Evolutionary conservation across 805 yeast species (phyloP).

Genomic region (Metschnikowia lunata): DNA sequence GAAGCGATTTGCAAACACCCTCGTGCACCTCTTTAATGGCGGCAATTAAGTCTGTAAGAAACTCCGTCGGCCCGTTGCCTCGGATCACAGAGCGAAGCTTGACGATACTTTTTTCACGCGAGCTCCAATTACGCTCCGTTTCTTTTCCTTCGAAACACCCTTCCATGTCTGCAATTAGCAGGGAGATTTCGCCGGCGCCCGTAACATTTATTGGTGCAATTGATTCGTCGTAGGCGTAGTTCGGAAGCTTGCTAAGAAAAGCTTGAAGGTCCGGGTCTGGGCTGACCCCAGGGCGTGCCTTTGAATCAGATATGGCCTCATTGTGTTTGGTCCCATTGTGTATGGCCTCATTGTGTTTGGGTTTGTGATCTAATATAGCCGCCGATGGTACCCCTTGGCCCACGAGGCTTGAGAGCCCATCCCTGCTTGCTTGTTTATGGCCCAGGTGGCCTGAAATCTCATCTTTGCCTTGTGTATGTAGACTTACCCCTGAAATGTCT

Average conservation of each 20-base stretch:
- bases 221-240: slow-evolving; percentile 38
- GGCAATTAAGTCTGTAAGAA: slow-evolving; percentile 34
- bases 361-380: not conserved
- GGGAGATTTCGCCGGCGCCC: slow-evolving; percentile 20
- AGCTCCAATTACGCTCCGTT: slow-evolving; percentile 83
- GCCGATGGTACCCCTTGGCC: not conserved
- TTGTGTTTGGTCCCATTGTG: not conserved
- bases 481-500: not conserved
- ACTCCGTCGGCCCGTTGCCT: slow-evolving; percentile 47
- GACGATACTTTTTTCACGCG: slow-evolving; percentile 59
- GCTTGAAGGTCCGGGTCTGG: slow-evolving; percentile 2
- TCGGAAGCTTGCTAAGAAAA: slow-evolving; percentile 5
- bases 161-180: slow-evolving; percentile 14
- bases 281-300: not conserved
- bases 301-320: not conserved
- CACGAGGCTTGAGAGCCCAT: no score
- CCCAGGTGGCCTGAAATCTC: no score
- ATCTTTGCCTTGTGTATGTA: not conserved
- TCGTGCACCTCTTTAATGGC: slow-evolving; percentile 36
- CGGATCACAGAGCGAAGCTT: slow-evolving; percentile 56
- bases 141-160: slow-evolving; percentile 64
- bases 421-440: no score
- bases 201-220: slow-evolving; percentile 27
- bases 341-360: not conserved
- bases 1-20: slow-evolving; percentile 59